phyloP scores from a whole-genome alignment of 352 stramenopile species.

The Phytophthora sp. region DNA sequence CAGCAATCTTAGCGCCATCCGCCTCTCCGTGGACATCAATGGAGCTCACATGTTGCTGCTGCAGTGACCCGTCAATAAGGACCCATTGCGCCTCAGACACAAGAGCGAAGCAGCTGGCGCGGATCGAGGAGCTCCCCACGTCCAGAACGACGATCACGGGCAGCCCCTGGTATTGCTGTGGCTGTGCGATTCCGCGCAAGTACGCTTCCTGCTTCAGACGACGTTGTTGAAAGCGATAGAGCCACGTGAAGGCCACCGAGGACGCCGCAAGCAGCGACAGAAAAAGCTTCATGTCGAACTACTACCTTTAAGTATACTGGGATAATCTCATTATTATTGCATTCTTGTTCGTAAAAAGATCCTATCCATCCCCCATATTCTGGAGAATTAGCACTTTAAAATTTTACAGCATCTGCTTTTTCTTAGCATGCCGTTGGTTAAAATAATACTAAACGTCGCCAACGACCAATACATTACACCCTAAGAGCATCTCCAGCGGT shows the following conservation, averaged over 20 bases:
- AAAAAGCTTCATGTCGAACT: constrained; percentile 37
- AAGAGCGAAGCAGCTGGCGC: constrained; percentile 87
- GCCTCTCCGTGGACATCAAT: constrained; percentile 68
- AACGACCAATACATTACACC: too few relatives aligned
- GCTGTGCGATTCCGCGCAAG: constrained; percentile 38
- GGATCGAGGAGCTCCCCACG: constrained; percentile 93
- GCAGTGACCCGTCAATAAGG: constrained; percentile 66
- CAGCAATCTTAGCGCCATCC: constrained; percentile 48
- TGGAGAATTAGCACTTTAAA: too few relatives aligned
- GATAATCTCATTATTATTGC: too few relatives aligned
- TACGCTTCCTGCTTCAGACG: constrained; percentile 31
- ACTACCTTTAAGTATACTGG: too few relatives aligned
- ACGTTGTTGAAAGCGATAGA: constrained; percentile 31
- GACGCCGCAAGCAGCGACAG: constrained; percentile 35
- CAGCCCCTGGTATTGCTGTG: constrained; percentile 50
- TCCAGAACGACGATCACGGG: constrained; percentile 86
- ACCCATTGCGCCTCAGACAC: constrained; percentile 57
- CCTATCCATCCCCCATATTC: too few relatives aligned
- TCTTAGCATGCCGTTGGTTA: too few relatives aligned
- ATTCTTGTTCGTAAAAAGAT: too few relatives aligned
- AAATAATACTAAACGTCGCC: too few relatives aligned
- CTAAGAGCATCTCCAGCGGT: too few relatives aligned
- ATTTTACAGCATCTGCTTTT: too few relatives aligned
- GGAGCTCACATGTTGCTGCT: constrained; percentile 59
- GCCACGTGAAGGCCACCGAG: constrained; percentile 30